Base-by-base conservation (phyloP, 306 rosid species). In the Morella rubra region DNA sequence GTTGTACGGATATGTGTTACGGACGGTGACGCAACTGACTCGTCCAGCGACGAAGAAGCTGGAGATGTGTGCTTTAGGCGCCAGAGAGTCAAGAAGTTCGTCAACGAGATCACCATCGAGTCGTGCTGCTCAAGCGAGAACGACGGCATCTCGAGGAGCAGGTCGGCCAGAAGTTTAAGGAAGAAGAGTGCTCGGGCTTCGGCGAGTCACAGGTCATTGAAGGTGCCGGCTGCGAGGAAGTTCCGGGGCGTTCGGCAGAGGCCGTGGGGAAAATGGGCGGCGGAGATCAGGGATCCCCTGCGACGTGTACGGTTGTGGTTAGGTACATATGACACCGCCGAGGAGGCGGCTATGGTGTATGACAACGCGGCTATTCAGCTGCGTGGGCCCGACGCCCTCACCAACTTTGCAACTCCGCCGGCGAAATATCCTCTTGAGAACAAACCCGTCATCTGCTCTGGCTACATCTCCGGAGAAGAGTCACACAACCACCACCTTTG, bases 261-360 rank as follows among this genome's bases (percentile, higher is more conserved):
- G 76, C 99, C 99, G 0, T 95, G 99, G 99, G 99, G 99, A 1
- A 95, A 95, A 90, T 95, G 99, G 99, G 99, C 98, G 5, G 99
- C 99, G 5, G 99, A 95, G 82, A 95, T 95, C 71, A 86, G 99
- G 73, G 99, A 95, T 77, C 99, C 99, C 0, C 68, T 87, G 24
- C 78, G 96, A 49, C 93, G 99, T 3, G 98, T 95, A 7, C 92
- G 99, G 76, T 50, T 95, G 54, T 95, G 99, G 99, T 68, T 95
- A 7, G 99, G 99, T 0, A 95, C 99, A 3, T 95, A 84, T 73
- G 91, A 95, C 71, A 90, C 99, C 2, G 99, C 99, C 0, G 99
- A 95, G 56, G 99, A 95, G 67, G 99, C 99, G 0, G 99, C 99
- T 7, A 79, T 88, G 87, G 98, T 92, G 20, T 95, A 95, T 76